These are phyloP conservation scores for Arabidopsis arenosa DNA, from an alignment of 345 rosid genomes.

Conservation along the genomic window DNA sequence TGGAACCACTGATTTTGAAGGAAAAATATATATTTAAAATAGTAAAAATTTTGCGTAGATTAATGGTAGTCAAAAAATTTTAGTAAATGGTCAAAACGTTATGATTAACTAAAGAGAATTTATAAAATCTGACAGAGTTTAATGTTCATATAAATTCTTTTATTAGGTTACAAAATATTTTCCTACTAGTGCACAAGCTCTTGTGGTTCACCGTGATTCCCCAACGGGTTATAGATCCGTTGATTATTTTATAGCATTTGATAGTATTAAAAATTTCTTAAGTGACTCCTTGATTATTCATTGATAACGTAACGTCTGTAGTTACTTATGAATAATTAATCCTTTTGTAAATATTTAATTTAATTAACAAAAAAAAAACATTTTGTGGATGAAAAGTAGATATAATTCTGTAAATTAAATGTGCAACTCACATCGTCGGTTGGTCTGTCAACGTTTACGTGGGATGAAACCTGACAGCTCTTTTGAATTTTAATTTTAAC, in stretches of 20 bases:
- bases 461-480: slow-evolving; percentile 41
- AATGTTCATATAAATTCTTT: background rate
- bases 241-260: background rate
- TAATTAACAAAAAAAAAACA: background rate
- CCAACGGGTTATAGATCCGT: no score
- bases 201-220: no score
- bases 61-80: slow-evolving; percentile 23
- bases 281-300: background rate
- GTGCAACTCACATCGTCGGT: slow-evolving; percentile 38
- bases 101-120: background rate
- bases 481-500: slow-evolving; percentile 12
- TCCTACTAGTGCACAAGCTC: no score
- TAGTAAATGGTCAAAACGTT: slow-evolving; percentile 30
- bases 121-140: background rate
- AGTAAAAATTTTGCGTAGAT: background rate
- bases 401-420: slow-evolving; percentile 20
- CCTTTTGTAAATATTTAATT: background rate
- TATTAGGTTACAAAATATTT: background rate
- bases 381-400: background rate
- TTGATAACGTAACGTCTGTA: slow-evolving; percentile 34
- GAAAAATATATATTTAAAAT: background rate
- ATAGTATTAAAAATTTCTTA: background rate
- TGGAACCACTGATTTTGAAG: background rate
- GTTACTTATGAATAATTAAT: slow-evolving; percentile 4
- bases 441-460: slow-evolving; percentile 44